These are phyloP conservation scores for Russula earlei DNA, from an alignment of 768 basidiomycete species.

Conservation along the genomic window DNA sequence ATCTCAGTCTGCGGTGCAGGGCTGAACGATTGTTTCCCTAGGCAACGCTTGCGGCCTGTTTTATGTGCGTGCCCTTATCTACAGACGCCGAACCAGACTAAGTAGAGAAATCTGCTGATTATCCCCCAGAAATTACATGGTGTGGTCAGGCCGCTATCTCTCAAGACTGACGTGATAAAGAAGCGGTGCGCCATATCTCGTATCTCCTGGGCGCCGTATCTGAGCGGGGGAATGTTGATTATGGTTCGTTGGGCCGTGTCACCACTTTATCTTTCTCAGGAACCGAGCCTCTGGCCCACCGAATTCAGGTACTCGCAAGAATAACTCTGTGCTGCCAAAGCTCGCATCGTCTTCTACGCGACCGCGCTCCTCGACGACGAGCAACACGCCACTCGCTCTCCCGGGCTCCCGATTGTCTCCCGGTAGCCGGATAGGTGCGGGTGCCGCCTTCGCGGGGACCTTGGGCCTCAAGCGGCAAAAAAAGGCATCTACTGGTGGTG, in stretches of 20 bases:
- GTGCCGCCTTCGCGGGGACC: conserved; percentile 21
- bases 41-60: conserved; percentile 91
- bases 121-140: conserved; percentile 91
- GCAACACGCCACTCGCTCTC: conserved; percentile 41
- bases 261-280: conserved; percentile 32
- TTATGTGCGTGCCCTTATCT: conserved; percentile 51
- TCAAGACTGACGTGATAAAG: conserved; percentile 98
- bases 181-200: conserved; percentile 51
- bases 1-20: conserved; percentile 16
- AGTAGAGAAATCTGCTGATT: conserved; percentile 4
- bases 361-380: conserved; percentile 62
- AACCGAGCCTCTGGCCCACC: conserved; percentile 76
- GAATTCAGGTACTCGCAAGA: conserved; percentile 55
- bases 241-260: too few species aligned
- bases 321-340: conserved; percentile 52
- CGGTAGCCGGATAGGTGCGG: conserved; percentile 24
- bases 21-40: conserved; percentile 25
- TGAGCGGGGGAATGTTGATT: conserved; percentile 5
- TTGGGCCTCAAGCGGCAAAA: conserved; percentile 68
- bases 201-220: neutral
- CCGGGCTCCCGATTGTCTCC: conserved; percentile 34
- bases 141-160: conserved; percentile 84
- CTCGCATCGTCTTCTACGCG: conserved; percentile 64
- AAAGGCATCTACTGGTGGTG: conserved; percentile 45
- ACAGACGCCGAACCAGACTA: conserved; percentile 9